Evolutionary conservation across 164 flowering plant species (phyloP).

Genomic region (Vitis amurensis): DNA sequence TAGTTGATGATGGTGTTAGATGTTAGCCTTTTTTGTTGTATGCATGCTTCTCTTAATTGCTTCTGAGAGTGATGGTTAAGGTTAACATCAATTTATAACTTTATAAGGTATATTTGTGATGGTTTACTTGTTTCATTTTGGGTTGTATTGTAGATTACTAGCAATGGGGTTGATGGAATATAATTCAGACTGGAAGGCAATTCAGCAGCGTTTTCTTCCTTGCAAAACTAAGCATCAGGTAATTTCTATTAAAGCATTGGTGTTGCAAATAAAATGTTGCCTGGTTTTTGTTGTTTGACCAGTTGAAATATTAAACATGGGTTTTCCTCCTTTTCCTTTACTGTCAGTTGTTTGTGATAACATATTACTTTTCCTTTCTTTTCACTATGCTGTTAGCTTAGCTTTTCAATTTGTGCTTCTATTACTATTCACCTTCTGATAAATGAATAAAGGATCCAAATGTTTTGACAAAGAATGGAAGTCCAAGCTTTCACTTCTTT

Average conservation of each 20-base stretch:
- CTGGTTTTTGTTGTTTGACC: background rate
- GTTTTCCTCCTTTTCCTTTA: no score
- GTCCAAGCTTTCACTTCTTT: background rate
- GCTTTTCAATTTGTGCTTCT: background rate
- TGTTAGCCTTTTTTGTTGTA: no score
- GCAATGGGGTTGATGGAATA: constrained; percentile 92
- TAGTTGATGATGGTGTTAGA: no score
- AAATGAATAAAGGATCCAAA: background rate
- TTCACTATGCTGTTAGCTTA: background rate
- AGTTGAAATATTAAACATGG: no score
- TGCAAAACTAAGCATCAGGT: constrained; percentile 96
- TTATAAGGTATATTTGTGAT: background rate
- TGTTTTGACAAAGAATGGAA: background rate
- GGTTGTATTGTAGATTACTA: constrained; percentile 54
- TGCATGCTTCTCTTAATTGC: background rate
- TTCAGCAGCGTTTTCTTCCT: constrained; percentile 91
- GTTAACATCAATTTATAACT: background rate
- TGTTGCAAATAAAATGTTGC: background rate
- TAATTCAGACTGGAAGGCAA: constrained; percentile 93
- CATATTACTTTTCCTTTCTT: background rate
- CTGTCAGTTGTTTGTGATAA: no score
- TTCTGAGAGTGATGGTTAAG: background rate
- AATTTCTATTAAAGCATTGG: constrained; percentile 1
- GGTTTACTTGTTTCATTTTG: constrained; percentile 11
- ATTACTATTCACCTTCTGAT: background rate